Conservation (phyloP, 257 asterid species). For the Solanum piurae region DNA sequence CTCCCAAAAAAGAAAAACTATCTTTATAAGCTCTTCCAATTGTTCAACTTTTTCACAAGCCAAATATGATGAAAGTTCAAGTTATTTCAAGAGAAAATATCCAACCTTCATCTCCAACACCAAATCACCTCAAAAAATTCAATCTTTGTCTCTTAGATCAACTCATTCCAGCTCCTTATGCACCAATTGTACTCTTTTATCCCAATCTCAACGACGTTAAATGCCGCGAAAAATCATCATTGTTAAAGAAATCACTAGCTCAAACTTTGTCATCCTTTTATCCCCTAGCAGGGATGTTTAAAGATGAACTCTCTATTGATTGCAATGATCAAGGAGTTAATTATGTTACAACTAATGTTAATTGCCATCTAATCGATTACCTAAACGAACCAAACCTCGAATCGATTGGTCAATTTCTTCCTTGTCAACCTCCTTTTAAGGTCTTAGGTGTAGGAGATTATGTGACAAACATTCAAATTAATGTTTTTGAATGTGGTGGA, state of each 20-base stretch:
- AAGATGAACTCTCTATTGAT: constrained; percentile 40
- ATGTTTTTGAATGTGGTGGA: constrained; percentile 59
- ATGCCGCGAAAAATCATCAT: constrained; percentile 13
- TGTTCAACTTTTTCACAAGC: not conserved
- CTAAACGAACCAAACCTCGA: constrained; percentile 39
- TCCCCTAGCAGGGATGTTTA: constrained; percentile 62
- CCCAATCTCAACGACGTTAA: constrained; percentile 17
- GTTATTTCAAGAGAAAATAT: constrained; percentile 34
- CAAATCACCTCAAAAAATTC: constrained; percentile 43
- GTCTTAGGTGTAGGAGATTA: constrained; percentile 17
- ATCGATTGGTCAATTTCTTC: constrained; percentile 29
- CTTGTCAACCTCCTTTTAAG: constrained; percentile 24
- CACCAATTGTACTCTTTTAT: constrained; percentile 53
- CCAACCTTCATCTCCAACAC: constrained; percentile 60
- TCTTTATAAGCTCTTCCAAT: not conserved
- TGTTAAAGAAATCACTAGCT: constrained; percentile 47
- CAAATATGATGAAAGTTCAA: constrained; percentile 9
- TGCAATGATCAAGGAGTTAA: constrained; percentile 62
- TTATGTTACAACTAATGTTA: constrained; percentile 30
- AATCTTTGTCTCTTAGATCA: constrained; percentile 52
- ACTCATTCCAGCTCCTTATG: constrained; percentile 64
- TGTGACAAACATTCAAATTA: constrained; percentile 52
- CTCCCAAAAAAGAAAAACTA: not conserved
- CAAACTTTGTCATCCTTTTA: constrained; percentile 33
- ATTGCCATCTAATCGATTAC: constrained; percentile 16